Evolutionary conservation across 495 filamentous ascomycete species (phyloP), one percentile per base, ranked within the genome.

Genomic region (Penicillium chermesinum): DNA sequence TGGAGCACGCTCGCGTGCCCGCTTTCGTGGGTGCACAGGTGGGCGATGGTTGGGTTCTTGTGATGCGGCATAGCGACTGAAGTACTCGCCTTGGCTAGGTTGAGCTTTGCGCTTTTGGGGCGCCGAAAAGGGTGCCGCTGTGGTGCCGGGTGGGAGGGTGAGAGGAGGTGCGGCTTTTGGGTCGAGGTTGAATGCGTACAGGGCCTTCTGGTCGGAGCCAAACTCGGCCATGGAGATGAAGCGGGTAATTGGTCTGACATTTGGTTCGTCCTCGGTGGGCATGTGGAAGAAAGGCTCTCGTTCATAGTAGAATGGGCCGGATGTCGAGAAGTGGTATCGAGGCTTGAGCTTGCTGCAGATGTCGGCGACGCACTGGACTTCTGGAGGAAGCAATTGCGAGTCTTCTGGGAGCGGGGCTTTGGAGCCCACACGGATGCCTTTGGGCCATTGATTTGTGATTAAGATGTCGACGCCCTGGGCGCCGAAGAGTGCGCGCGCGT

Each of bases 211-310:
- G 61, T 89, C 90, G 2, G 70, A 65, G 40, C 78, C 84, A 62
- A 77, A 89, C 4, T 85, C 73, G 2, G 87, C 91, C 3, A 97
- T 67, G 40, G 88, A 91, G 58, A 96, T 82, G 65, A 98, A 97
- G 16, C 91, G 83, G 2, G 91, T 96, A 3, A 94, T 66, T 2
- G 71, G 71, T 46, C 72, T 78, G 1, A 63, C 62, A 17, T 79
- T 71, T 7, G 76, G 76, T 7, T 65, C 67, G 17, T 78, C 73
- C 40, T 77, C 73, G 7, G 71, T 68, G 4, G 81, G 75, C 46
- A 73, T 62, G 58, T 94, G 85, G 64, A 89, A 87, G 76, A 96
- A 97, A 0, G 93, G 91, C 62, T 96, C 93, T 15, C 93, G 82
- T 69, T 96, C 91, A 56, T 81, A 96, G 69, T 86, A 91, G 56